These are phyloP conservation scores for Auricularia sp. DNA, from an alignment of 768 basidiomycete genomes.

Conservation along the genomic window DNA sequence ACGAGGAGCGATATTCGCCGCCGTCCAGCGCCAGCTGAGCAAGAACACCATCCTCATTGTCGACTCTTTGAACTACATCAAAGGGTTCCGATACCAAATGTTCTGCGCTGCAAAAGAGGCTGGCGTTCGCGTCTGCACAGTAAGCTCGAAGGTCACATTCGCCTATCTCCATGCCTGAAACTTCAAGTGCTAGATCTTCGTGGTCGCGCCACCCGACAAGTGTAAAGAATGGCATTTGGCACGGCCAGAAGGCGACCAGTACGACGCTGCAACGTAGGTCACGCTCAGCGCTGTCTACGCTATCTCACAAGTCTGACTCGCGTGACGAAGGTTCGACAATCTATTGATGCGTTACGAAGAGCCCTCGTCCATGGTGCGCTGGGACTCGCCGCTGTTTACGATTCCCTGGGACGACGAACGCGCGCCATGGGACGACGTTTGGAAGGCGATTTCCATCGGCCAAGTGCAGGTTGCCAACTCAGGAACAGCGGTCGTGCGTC, in stretches of 20 bases:
- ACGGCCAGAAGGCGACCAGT: constrained; percentile 40
- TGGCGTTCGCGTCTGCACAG: constrained; percentile 78
- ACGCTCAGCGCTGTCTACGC: no score
- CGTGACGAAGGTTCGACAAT: constrained; percentile 59
- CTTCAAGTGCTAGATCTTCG: constrained; percentile 47
- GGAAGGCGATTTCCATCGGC: constrained; percentile 71
- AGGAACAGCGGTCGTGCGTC: constrained; percentile 62
- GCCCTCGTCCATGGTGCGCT: constrained; percentile 95
- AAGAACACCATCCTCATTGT: constrained; percentile 74
- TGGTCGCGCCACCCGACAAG: constrained; percentile 62
- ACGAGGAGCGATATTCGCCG: constrained; percentile 71
- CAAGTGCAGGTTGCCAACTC: constrained; percentile 80
- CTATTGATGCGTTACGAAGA: constrained; percentile 87
- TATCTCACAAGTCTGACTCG: constrained; percentile 2
- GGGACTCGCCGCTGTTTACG: constrained; percentile 94
- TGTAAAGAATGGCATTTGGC: constrained; percentile 68
- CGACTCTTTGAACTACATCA: constrained; percentile 94
- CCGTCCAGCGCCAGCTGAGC: constrained; percentile 65
- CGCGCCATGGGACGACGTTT: constrained; percentile 61
- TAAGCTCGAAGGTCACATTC: constrained; percentile 28
- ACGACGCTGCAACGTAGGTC: constrained; percentile 65
- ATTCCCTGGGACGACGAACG: constrained; percentile 64
- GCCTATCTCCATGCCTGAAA: constrained; percentile 1
- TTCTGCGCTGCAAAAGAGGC: constrained; percentile 91
- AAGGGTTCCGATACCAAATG: constrained; percentile 96